phyloP scores from a whole-genome alignment of 2,329 filamentous ascomycete genomes.

The Microcera coccophila region DNA sequence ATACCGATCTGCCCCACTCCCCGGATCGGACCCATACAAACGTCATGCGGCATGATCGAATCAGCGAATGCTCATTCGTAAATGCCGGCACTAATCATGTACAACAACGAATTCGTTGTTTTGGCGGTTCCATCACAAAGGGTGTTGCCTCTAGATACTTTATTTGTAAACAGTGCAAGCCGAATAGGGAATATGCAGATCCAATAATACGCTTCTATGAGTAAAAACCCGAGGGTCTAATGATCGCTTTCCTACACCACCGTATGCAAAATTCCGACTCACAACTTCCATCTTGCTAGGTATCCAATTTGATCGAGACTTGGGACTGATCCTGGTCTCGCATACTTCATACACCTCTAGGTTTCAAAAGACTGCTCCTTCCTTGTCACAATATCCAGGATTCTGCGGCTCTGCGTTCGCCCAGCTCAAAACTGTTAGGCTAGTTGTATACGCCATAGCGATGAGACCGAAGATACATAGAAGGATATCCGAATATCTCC shows the following conservation, averaged over 20 bases:
- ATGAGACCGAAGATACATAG: constrained; percentile 79
- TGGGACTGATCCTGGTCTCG: neutral
- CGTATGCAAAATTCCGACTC: no score
- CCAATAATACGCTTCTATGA: neutral
- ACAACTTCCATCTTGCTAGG: no score
- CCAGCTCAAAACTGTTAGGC: constrained; percentile 85
- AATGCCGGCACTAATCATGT: no score
- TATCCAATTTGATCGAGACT: neutral
- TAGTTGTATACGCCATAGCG: constrained; percentile 90
- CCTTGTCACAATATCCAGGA: constrained; percentile 54
- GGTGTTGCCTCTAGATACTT: neutral
- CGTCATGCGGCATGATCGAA: constrained; percentile 11
- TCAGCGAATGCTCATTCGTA: constrained; percentile 10
- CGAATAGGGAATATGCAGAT: no score
- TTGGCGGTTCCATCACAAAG: no score
- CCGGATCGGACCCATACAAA: constrained; percentile 17
- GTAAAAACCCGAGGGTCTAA: neutral
- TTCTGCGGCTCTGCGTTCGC: constrained; percentile 51
- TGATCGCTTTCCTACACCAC: neutral
- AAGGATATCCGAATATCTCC: constrained; percentile 67
- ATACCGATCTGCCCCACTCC: constrained; percentile 19
- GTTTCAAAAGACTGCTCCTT: constrained; percentile 17
- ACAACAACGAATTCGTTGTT: no score
- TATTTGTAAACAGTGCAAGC: neutral
- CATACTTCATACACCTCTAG: no score